Evolutionary conservation across 352 stramenopile species (phyloP).

Genomic region (Pythium vanterpoolii): DNA sequence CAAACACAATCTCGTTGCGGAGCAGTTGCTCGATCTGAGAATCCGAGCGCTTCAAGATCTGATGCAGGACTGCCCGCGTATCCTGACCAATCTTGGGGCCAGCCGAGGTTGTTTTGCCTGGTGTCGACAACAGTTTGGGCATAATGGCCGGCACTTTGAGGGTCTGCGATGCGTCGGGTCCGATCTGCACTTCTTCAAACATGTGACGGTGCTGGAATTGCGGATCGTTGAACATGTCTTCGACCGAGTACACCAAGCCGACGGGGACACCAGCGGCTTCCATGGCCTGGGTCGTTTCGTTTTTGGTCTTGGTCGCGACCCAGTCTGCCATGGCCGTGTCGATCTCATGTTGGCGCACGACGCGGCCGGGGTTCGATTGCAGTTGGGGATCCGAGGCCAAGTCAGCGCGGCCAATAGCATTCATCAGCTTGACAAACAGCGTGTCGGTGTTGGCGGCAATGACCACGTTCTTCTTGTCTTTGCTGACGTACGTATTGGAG

Average conservation of each 20-base stretch:
- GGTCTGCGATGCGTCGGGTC: conserved; percentile 16
- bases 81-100: conserved; percentile 69
- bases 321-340: conserved; percentile 53
- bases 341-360: conserved; percentile 56
- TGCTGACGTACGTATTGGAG: conserved; percentile 82
- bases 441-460: conserved; percentile 84
- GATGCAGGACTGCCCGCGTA: conserved; percentile 53
- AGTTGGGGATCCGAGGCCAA: conserved; percentile 58
- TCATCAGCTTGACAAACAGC: conserved; percentile 80
- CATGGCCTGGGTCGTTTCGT: conserved; percentile 54
- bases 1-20: conserved; percentile 62
- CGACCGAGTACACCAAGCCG: conserved; percentile 74
- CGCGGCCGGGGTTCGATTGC: conserved; percentile 65
- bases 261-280: conserved; percentile 55
- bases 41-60: conserved; percentile 52
- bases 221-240: conserved; percentile 71
- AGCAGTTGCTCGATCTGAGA: conserved; percentile 55
- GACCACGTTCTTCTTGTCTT: conserved; percentile 82
- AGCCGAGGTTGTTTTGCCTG: conserved; percentile 57
- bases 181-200: conserved; percentile 72
- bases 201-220: conserved; percentile 72
- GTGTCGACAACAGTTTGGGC: conserved; percentile 63
- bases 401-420: conserved; percentile 52
- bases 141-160: conserved; percentile 76
- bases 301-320: conserved; percentile 44